These are phyloP conservation scores for Neonectria punicea DNA, from an alignment of 2,329 filamentous ascomycete species.

Conservation along the genomic window DNA sequence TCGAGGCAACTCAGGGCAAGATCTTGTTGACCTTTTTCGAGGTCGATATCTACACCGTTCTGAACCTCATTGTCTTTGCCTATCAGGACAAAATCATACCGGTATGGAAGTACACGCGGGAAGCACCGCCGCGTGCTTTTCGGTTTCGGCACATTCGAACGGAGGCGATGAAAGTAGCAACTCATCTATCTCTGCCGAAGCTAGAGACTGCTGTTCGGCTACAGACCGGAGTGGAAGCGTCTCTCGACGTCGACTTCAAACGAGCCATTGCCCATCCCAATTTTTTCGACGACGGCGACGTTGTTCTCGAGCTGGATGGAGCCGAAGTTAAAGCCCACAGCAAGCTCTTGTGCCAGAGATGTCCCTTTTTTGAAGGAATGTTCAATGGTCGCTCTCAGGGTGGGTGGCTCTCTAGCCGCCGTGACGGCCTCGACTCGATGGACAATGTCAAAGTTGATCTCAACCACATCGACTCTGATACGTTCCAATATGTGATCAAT, in stretches of 20 bases:
- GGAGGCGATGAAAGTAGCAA: conserved; percentile 89
- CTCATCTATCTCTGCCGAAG: conserved; percentile 73
- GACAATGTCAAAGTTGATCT: conserved; percentile 77
- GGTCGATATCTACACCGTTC: conserved; percentile 79
- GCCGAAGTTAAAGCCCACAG: conserved; percentile 81
- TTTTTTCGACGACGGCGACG: conserved; percentile 84
- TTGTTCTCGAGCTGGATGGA: conserved; percentile 80
- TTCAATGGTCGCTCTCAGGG: conserved; percentile 90
- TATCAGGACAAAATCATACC: conserved; percentile 86
- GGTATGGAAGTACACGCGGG: conserved; percentile 84
- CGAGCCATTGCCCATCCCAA: conserved; percentile 72
- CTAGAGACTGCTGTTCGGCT: conserved; percentile 82
- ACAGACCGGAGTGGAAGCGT: conserved; percentile 73
- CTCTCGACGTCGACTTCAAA: conserved; percentile 76
- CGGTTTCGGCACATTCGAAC: conserved; percentile 82
- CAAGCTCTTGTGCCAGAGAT: conserved; percentile 80
- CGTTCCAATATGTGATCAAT: conserved; percentile 82
- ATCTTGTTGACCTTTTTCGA: conserved; percentile 72
- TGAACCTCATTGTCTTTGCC: conserved; percentile 82
- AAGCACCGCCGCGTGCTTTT: conserved; percentile 71
- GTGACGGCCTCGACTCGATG: conserved; percentile 52
- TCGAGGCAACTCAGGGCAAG: conserved; percentile 58
- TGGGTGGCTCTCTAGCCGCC: conserved; percentile 81
- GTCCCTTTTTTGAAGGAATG: conserved; percentile 90
- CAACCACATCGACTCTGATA: conserved; percentile 77